phyloP scores from a whole-genome alignment of 352 stramenopile species.

The Plasmopara viticola region DNA sequence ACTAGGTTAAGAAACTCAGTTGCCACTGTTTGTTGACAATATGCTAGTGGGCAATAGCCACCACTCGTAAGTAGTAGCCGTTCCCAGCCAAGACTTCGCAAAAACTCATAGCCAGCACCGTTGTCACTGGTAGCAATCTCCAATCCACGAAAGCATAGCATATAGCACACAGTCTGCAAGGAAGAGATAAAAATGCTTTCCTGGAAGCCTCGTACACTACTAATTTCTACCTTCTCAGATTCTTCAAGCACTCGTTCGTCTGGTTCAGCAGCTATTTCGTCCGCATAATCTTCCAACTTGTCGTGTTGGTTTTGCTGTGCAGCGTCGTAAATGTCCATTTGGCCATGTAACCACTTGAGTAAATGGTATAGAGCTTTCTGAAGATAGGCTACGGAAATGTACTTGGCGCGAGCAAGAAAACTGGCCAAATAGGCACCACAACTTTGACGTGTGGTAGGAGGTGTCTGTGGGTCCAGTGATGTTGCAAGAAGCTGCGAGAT shows the following conservation, averaged over 20 bases:
- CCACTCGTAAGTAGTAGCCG: slow-evolving; percentile 52
- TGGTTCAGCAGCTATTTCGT: slow-evolving; percentile 17
- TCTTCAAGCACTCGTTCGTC: slow-evolving; percentile 24
- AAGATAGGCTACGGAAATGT: slow-evolving; percentile 89
- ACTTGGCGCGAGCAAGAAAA: slow-evolving; percentile 93
- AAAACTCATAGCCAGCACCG: slow-evolving; percentile 60
- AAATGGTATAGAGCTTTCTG: slow-evolving; percentile 91
- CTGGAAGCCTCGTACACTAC: slow-evolving; percentile 32
- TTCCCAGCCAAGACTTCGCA: slow-evolving; percentile 79
- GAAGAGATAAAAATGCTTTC: slow-evolving; percentile 76
- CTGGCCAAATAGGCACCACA: slow-evolving; percentile 94
- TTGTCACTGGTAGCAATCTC: slow-evolving; percentile 69
- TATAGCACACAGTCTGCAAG: slow-evolving; percentile 95
- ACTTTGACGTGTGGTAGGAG: slow-evolving; percentile 88
- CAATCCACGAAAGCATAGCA: slow-evolving; percentile 95
- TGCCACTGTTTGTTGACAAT: slow-evolving; percentile 73
- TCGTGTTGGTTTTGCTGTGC: slow-evolving; percentile 24
- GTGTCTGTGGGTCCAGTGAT: slow-evolving; percentile 73
- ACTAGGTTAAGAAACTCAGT: slow-evolving; percentile 79
- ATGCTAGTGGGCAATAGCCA: slow-evolving; percentile 62
- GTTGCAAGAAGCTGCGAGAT: slow-evolving; percentile 73
- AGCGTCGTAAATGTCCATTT: slow-evolving; percentile 87
- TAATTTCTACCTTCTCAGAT: slow-evolving; percentile 22
- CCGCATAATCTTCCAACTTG: slow-evolving; percentile 4
- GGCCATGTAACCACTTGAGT: slow-evolving; percentile 91